These are phyloP conservation scores for Sinapis alba DNA, from an alignment of 441 rosid genomes.

Conservation along the genomic window DNA sequence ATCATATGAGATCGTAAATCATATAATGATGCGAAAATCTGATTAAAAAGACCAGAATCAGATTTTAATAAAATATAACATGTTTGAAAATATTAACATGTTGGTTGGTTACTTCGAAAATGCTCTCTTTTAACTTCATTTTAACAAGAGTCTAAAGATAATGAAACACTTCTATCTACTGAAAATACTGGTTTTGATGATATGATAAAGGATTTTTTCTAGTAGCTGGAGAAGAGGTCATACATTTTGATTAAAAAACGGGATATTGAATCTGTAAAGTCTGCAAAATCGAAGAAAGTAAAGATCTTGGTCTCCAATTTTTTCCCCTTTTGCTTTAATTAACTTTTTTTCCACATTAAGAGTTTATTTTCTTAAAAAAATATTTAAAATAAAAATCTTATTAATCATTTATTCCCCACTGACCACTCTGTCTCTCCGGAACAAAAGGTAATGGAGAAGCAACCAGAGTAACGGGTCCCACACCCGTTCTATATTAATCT, in stretches of 20 bases:
- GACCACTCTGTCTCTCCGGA: constrained; percentile 22
- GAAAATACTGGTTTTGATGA: not conserved
- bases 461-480: constrained; percentile 47
- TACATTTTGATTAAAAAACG: not conserved
- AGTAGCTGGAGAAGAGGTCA: not conserved
- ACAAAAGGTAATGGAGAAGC: constrained; percentile 43
- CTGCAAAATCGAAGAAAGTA: not conserved
- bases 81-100: not conserved
- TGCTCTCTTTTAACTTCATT: not conserved
- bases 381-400: too few relatives aligned
- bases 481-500: constrained; percentile 42
- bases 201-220: not conserved
- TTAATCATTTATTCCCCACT: not conserved
- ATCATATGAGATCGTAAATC: not conserved
- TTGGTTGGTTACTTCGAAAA: not conserved
- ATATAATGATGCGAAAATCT: not conserved
- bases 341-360: not conserved
- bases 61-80: not conserved
- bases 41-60: not conserved
- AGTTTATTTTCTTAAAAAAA: not conserved
- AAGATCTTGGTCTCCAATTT: not conserved
- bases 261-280: not conserved
- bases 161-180: not conserved
- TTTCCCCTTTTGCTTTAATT: not conserved
- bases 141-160: not conserved